A percentile compares a stretch with the other conserved stretches of the same genome.
Evolutionary conservation across 2,329 filamentous ascomycete genomes (phyloP).

Genomic region (Cordyceps javanica): DNA sequence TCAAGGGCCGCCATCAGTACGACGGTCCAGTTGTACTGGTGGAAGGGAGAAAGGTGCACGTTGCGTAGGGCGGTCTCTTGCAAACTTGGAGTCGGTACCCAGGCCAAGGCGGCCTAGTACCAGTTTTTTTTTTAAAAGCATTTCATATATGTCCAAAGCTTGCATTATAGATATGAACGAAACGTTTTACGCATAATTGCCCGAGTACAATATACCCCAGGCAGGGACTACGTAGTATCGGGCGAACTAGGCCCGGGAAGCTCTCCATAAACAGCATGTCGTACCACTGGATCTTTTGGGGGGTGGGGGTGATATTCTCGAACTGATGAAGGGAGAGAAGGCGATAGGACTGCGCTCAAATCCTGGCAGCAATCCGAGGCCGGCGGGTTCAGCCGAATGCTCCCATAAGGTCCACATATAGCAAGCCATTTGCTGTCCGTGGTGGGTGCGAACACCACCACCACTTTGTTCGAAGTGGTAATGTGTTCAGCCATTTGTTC

Average conservation of each 20-base stretch:
- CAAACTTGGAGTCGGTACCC: not conserved
- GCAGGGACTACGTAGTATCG: not conserved
- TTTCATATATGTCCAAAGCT: not conserved
- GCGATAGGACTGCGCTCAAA: not conserved
- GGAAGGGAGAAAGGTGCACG: slow-evolving; percentile 9
- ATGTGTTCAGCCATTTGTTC: too few species aligned
- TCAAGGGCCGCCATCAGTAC: slow-evolving; percentile 8
- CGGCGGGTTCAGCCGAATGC: not conserved
- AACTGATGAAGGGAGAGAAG: not conserved
- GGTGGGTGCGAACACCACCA: too few species aligned
- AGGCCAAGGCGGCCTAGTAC: not conserved
- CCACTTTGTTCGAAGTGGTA: too few species aligned
- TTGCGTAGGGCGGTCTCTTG: not conserved
- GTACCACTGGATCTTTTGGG: not conserved
- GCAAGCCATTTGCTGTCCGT: not conserved
- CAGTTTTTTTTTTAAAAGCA: not conserved
- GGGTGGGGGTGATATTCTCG: not conserved
- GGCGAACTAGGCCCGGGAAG: not conserved
- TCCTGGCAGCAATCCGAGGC: not conserved
- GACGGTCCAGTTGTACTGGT: slow-evolving; percentile 12
- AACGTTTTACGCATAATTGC: too few species aligned
- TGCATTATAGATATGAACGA: not conserved
- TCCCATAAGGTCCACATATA: not conserved
- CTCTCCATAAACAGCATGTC: not conserved
- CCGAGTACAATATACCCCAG: too few species aligned